These are phyloP conservation scores for Aspergillus pseudoviridinutans DNA, from an alignment of 2,329 filamentous ascomycete genomes.

Conservation along the genomic window DNA sequence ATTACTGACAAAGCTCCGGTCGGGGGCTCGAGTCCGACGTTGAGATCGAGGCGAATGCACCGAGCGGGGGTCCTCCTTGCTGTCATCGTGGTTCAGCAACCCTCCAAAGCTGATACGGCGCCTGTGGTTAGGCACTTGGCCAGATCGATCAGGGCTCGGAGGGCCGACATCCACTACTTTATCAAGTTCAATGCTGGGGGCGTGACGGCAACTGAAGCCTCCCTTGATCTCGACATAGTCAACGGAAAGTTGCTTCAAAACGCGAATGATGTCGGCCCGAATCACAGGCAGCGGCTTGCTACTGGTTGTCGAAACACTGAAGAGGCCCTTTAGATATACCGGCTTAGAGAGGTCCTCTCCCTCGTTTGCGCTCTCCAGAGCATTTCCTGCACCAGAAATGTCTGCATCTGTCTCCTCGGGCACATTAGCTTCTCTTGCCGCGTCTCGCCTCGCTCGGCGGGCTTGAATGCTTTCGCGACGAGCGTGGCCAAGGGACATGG, in stretches of 20 bases:
- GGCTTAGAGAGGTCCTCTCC: slow-evolving; percentile 79
- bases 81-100: slow-evolving; percentile 62
- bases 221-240: slow-evolving; percentile 89
- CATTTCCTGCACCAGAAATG: slow-evolving; percentile 54
- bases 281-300: slow-evolving; percentile 85
- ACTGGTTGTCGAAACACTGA: slow-evolving; percentile 95
- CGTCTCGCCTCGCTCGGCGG: slow-evolving; percentile 69
- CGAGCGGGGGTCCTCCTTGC: slow-evolving; percentile 56
- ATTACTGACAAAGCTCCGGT: slow-evolving; percentile 73
- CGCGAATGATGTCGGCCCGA: slow-evolving; percentile 82
- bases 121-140: slow-evolving; percentile 55
- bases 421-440: slow-evolving; percentile 69
- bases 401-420: slow-evolving; percentile 89
- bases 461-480: slow-evolving; percentile 90
- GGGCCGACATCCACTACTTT: slow-evolving; percentile 62
- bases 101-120: slow-evolving; percentile 83
- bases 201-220: slow-evolving; percentile 84
- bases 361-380: slow-evolving; percentile 46
- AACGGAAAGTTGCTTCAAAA: slow-evolving; percentile 82
- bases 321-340: slow-evolving; percentile 91
- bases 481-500: slow-evolving; percentile 85
- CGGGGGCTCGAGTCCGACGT: slow-evolving; percentile 47
- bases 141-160: slow-evolving; percentile 53
- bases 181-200: slow-evolving; percentile 83
- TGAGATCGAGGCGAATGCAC: slow-evolving; percentile 39